A percentile compares a stretch with the other conserved stretches of the same genome.
These are phyloP conservation scores for Albugo candida DNA, from an alignment of 352 stramenopile genomes.

Conservation along the genomic window DNA sequence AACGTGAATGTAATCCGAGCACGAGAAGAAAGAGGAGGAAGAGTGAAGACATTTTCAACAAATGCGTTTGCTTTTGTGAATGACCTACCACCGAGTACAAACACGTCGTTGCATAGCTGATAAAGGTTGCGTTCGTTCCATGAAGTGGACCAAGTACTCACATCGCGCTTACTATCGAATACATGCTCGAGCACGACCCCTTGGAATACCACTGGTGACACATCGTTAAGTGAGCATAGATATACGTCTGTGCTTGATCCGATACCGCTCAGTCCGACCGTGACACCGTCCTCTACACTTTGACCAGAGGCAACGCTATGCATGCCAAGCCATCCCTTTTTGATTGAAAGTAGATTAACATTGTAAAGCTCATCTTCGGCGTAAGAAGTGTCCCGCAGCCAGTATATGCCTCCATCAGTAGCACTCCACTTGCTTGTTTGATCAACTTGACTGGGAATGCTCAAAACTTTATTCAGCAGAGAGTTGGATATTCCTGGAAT, in stretches of 20 bases:
- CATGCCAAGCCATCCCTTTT: slow-evolving; percentile 31
- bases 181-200: slow-evolving; percentile 24
- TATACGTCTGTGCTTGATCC: slow-evolving; percentile 26
- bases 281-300: slow-evolving; percentile 18
- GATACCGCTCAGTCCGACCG: slow-evolving; percentile 21
- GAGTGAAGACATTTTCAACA: slow-evolving; percentile 19
- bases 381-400: slow-evolving; percentile 21
- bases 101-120: slow-evolving; percentile 28
- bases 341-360: slow-evolving; percentile 9
- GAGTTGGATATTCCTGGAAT: slow-evolving; percentile 29
- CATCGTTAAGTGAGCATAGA: slow-evolving; percentile 39
- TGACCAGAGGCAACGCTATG: slow-evolving; percentile 20
- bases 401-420: slow-evolving; percentile 33
- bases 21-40: slow-evolving; percentile 14
- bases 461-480: slow-evolving; percentile 13
- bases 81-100: slow-evolving; percentile 19
- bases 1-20: slow-evolving; percentile 36
- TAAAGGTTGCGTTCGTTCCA: slow-evolving; percentile 27
- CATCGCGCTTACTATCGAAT: slow-evolving; percentile 33
- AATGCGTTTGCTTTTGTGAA: slow-evolving; percentile 17
- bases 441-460: slow-evolving; percentile 23
- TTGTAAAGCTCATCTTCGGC: slow-evolving; percentile 2
- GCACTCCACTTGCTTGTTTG: slow-evolving; percentile 23
- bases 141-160: slow-evolving; percentile 30
- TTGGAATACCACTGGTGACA: slow-evolving; percentile 24